Percentiles rank a stretch among this genome's conserved stretches.
Conservation (phyloP, 768 basidiomycete genomes). For the Chalciporus pseudorubinellus region DNA sequence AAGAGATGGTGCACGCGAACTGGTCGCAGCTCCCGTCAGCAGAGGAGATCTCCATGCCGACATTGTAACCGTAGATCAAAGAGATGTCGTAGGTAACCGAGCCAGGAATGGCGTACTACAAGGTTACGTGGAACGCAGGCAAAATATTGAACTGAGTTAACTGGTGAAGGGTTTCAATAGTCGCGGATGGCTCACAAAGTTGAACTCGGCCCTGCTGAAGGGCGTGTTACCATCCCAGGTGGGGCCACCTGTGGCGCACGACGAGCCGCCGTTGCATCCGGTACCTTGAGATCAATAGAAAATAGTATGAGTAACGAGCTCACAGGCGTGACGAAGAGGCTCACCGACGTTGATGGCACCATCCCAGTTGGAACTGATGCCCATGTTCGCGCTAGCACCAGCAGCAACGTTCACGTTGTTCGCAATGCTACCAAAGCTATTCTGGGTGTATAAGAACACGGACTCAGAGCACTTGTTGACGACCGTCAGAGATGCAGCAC, state of each 20-base stretch:
- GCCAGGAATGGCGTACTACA: conserved; percentile 23
- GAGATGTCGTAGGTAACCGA: conserved; percentile 23
- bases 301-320: too few species aligned
- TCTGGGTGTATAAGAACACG: conserved; percentile 32
- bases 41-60: conserved; percentile 21
- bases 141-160: too few species aligned
- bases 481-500: conserved; percentile 31
- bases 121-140: too few species aligned
- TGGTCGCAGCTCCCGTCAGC: conserved; percentile 13
- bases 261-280: conserved; percentile 25
- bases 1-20: conserved; percentile 22
- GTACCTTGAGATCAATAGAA: conserved; percentile 25
- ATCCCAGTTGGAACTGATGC: conserved; percentile 32
- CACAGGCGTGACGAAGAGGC: background rate
- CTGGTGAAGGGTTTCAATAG: background rate
- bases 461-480: conserved; percentile 24
- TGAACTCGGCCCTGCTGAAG: conserved; percentile 34
- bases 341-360: conserved; percentile 31
- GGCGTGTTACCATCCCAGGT: conserved; percentile 30
- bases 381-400: conserved; percentile 27
- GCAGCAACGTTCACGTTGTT: conserved; percentile 27
- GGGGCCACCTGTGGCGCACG: conserved; percentile 31
- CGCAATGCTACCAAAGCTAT: conserved; percentile 24
- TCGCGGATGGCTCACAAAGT: conserved; percentile 21
- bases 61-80: conserved; percentile 23